Evolutionary conservation across 345 rosid genomes (phyloP).

Genomic region (Hevea brasiliensis): DNA sequence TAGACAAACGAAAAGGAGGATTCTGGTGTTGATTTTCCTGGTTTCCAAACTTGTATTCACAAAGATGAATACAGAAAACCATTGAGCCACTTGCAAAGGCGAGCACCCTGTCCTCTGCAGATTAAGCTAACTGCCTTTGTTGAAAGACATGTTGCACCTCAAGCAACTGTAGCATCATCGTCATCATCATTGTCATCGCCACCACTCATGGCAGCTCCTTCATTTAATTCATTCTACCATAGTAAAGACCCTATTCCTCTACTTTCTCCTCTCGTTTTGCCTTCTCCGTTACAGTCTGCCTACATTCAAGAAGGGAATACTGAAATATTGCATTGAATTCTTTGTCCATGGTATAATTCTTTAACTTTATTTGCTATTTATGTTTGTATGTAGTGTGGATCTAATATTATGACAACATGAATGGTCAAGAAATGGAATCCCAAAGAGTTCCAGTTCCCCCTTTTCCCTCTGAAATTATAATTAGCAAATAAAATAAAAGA

Average conservation of each 20-base stretch:
- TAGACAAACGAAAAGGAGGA: slow-evolving; percentile 41
- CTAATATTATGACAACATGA: neutral
- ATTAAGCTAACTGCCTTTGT: slow-evolving; percentile 28
- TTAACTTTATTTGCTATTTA: neutral
- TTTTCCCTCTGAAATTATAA: neutral
- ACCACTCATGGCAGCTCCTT: slow-evolving; percentile 13
- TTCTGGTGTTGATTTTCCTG: slow-evolving; percentile 53
- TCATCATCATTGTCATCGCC: neutral
- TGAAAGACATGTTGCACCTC: slow-evolving; percentile 13
- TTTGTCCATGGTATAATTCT: neutral
- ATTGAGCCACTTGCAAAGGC: slow-evolving; percentile 49
- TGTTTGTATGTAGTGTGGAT: neutral
- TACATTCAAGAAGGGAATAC: slow-evolving; percentile 32
- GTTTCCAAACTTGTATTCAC: slow-evolving; percentile 53
- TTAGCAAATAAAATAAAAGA: neutral
- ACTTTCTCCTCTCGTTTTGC: slow-evolving; percentile 77
- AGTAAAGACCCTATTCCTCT: slow-evolving; percentile 75
- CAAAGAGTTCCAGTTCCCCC: neutral
- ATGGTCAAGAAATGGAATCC: neutral
- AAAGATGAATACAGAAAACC: slow-evolving; percentile 54
- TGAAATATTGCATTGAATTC: slow-evolving; percentile 27
- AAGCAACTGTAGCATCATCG: slow-evolving; percentile 18
- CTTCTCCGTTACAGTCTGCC: slow-evolving; percentile 43
- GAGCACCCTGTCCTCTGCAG: slow-evolving; percentile 67
- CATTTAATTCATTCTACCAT: slow-evolving; percentile 34